phyloP scores from a whole-genome alignment of 768 basidiomycete genomes.

The Naganishia vaughanmartiniae region DNA sequence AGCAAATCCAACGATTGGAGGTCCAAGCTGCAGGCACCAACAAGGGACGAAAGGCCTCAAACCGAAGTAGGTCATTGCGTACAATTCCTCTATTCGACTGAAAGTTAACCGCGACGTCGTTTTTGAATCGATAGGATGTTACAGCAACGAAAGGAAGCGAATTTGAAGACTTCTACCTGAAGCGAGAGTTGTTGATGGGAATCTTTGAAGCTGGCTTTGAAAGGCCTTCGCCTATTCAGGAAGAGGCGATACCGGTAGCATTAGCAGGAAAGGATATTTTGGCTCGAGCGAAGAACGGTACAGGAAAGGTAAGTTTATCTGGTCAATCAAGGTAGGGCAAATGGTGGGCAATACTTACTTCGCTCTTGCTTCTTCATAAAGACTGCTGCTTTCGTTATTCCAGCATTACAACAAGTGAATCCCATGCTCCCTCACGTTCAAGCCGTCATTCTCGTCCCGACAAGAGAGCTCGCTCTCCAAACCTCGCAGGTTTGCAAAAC shows the following conservation, averaged over 20 bases:
- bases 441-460: slow-evolving; percentile 92
- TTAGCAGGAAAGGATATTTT: slow-evolving; percentile 83
- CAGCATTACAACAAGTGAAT: slow-evolving; percentile 89
- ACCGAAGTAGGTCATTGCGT: slow-evolving; percentile 63
- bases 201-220: slow-evolving; percentile 95
- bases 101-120: not conserved
- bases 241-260: slow-evolving; percentile 95
- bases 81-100: not conserved
- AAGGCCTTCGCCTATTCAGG: slow-evolving; percentile 94
- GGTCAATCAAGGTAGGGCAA: not conserved
- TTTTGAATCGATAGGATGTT: slow-evolving; percentile 63
- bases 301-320: slow-evolving; percentile 58
- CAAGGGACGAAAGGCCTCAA: slow-evolving; percentile 89
- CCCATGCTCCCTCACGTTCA: slow-evolving; percentile 81
- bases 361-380: slow-evolving; percentile 54
- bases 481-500: slow-evolving; percentile 98
- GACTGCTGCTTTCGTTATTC: slow-evolving; percentile 98
- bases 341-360: not conserved
- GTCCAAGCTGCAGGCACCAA: slow-evolving; percentile 72
- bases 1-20: slow-evolving; percentile 60
- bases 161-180: slow-evolving; percentile 90
- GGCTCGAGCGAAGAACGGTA: slow-evolving; percentile 58
- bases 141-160: slow-evolving; percentile 87
- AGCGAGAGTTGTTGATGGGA: slow-evolving; percentile 96
- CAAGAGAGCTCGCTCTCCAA: slow-evolving; percentile 96